Evolutionary conservation across 2,329 filamentous ascomycete species (phyloP).

Genomic region (Rhinocladiella similis): DNA sequence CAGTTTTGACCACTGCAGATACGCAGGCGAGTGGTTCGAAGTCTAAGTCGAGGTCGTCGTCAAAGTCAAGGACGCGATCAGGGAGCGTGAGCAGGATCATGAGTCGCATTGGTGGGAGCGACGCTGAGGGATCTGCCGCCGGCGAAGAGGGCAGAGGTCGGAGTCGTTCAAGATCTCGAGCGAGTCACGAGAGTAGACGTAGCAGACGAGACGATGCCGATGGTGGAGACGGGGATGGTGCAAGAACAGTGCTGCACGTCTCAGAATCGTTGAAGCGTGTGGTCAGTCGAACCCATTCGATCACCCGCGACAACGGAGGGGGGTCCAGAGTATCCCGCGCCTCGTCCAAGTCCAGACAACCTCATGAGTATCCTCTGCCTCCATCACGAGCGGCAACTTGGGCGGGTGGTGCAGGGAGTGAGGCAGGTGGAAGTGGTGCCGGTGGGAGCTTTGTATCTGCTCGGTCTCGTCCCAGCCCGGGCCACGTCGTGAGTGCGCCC

Average conservation of each 20-base stretch:
- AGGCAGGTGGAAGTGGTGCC: background rate
- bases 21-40: conserved; percentile 6
- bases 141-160: background rate
- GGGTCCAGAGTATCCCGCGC: background rate
- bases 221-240: conserved; percentile 12
- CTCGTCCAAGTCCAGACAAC: conserved; percentile 1
- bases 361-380: conserved; percentile 23
- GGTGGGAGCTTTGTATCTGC: conserved; percentile 19
- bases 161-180: background rate
- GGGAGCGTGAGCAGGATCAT: conserved; percentile 1
- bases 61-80: conserved; percentile 9
- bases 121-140: background rate
- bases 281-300: conserved; percentile 1
- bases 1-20: conserved; percentile 23
- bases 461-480: conserved; percentile 7
- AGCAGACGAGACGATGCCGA: conserved; percentile 20
- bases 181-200: conserved; percentile 5
- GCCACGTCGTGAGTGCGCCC: conserved; percentile 4
- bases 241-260: conserved; percentile 14
- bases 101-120: background rate
- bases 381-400: conserved; percentile 28
- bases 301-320: conserved; percentile 2
- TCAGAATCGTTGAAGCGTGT: conserved; percentile 3
- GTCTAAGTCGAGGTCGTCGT: conserved; percentile 5
- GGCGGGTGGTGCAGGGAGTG: conserved; percentile 3